Evolutionary conservation across 139 green algal genomes (phyloP).

Genomic region (Ettlia oleoabundans): DNA sequence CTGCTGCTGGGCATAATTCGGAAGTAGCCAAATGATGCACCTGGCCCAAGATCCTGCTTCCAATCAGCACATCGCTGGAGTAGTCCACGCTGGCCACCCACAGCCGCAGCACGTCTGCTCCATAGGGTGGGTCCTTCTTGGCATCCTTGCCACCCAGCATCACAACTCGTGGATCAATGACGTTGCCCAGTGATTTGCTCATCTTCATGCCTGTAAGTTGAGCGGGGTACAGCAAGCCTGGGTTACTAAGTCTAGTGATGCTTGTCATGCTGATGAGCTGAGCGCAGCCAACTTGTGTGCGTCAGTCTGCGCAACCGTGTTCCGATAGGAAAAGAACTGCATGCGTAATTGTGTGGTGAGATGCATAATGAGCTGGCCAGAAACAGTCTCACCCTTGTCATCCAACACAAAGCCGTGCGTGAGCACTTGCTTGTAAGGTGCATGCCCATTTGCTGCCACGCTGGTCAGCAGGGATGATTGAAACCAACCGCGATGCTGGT

Average conservation of each 20-base stretch:
- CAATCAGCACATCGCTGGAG: constrained; percentile 91
- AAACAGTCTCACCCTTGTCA: constrained; percentile 39
- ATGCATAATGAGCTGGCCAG: too few relatives aligned
- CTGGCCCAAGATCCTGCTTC: constrained; percentile 84
- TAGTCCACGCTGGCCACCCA: constrained; percentile 98
- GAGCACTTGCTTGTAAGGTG: constrained; percentile 91
- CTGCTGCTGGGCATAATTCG: too few relatives aligned
- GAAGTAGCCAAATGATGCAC: too few relatives aligned
- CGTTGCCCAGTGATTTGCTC: constrained; percentile 94
- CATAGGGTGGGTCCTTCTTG: constrained; percentile 90
- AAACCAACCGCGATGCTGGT: constrained; percentile 99
- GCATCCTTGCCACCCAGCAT: constrained; percentile 93
- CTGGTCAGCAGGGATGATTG: constrained; percentile 94
- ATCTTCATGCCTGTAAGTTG: constrained; percentile 83
- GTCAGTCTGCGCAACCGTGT: background rate
- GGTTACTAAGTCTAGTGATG: too few relatives aligned
- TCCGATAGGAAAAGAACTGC: too few relatives aligned
- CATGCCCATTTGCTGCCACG: constrained; percentile 85
- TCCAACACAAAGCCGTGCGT: constrained; percentile 86
- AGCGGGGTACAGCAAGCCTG: too few relatives aligned
- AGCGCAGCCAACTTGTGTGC: background rate
- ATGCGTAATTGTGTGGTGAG: background rate
- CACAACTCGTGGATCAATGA: constrained; percentile 91
- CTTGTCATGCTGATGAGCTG: background rate
- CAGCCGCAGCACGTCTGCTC: constrained; percentile 94